Base-by-base conservation (phyloP, 192 early-diverging fungal species). In the Coemansia aciculifera region DNA sequence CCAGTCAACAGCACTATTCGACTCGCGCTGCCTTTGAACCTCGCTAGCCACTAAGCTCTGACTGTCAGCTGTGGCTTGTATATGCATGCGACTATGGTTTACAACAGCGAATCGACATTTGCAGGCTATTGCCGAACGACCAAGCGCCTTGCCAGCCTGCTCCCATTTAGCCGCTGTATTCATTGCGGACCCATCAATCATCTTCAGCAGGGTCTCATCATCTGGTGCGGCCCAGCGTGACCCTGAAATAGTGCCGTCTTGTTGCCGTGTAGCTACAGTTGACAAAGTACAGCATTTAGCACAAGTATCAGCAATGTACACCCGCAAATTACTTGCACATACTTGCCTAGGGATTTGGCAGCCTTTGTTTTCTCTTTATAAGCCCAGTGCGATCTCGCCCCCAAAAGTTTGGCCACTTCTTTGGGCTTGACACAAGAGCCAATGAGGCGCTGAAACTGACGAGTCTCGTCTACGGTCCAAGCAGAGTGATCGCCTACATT, bases 1-100 rank as follows among this genome's bases (percentile, higher is more conserved):
- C 70, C 70, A 72, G 21, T 66, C 59, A 19, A 72, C 57, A 9
- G n/a, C 5, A 15, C 6, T 1, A 9, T 1, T 48, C 6, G 19
- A 48, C 5, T 48, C 7, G 8, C 4, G 2, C 19, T 48, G 21
- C 19, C 19, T 8, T 21, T 48, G 46, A 8, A 21, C n/a, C 46
- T 48, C 46, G 19, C 46, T 48, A 48, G 46, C 23, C 19, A 21
- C 46, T 9, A 21, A 0, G 8, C 19, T 48, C 5, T 48, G 0
- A 0, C 46, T 5, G 19, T 48, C 19, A 48, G 0, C 3, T 7
- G 7, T 5, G 46, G 5, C 19, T 19, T 17, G 17, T 43, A 10
- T 7, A 5, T 0, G 8, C 6, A 23, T 48, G 8, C 3, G 19
- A 4, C 7, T 9, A 48, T 15, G 19, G 23, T 7, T 1, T 48